Conservation (phyloP, 2,329 filamentous ascomycete genomes). For the Hypoxylon sp. region DNA sequence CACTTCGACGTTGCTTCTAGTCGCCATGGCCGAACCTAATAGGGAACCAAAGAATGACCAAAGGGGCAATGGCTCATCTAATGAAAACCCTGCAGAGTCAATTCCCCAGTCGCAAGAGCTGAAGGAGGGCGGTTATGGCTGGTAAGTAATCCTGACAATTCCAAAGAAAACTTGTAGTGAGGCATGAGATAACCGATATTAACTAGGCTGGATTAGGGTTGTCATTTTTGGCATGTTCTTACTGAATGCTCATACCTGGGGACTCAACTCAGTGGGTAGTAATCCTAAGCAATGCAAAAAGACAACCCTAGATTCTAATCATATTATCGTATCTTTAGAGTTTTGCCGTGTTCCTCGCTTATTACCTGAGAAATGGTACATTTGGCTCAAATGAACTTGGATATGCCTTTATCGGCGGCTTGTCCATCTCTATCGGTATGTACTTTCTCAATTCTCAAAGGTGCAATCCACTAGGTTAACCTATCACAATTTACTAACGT, state of each 20-base stretch:
- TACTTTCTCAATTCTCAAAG: conserved; percentile 1
- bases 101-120: conserved; percentile 64
- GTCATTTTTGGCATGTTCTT: conserved; percentile 66
- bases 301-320: conserved; percentile 29
- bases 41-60: conserved; percentile 22
- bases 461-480: no score
- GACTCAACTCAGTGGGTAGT: conserved; percentile 70
- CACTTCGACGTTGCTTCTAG: conserved; percentile 5
- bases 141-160: conserved; percentile 53
- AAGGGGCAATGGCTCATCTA: conserved; percentile 23
- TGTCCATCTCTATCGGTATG: conserved; percentile 69
- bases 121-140: conserved; percentile 70
- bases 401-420: conserved; percentile 82
- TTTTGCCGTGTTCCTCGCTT: conserved; percentile 68
- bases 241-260: conserved; percentile 80
- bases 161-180: not conserved
- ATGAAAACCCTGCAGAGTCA: conserved; percentile 24
- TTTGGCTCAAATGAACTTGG: conserved; percentile 74
- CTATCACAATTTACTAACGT: conserved; percentile 46
- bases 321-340: conserved; percentile 53
- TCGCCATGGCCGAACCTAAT: conserved; percentile 31
- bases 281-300: not conserved
- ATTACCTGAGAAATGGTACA: conserved; percentile 67
- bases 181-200: conserved; percentile 10
- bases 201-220: conserved; percentile 53